Evolutionary conservation across 1,139 yeast species (phyloP), one percentile per base, ranked within the genome.

Genomic region (Protomyces lactucae-debilis): DNA sequence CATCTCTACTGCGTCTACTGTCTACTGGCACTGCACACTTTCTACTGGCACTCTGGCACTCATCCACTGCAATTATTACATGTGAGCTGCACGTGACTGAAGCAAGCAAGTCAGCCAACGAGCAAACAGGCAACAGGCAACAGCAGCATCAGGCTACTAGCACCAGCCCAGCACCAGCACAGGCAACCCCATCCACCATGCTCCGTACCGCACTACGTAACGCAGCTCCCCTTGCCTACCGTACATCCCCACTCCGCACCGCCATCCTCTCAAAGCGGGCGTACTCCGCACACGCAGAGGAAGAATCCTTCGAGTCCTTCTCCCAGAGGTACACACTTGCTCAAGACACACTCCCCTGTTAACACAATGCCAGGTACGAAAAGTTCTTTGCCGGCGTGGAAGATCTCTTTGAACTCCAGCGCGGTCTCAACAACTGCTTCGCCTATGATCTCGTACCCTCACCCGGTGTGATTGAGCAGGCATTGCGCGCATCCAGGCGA

Each of bases 361-460:
- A 18, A 18, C 18, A 18, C 32, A 21, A 45, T 21, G 23, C 21
- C 61, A 84, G 88, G 82, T 93, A 88, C 81, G 97, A 90, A 81
- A 88, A 90, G 81, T 98, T 93, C 77, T 93, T 93, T 74, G 97
- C 93, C 73, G 95, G 89, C 76, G 99, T 99, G 64, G 93, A 93
- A 80, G 99, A 93, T 78, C 83, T 93, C 73, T 93, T 93, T 74
- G 99, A 93, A 35, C 57, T 59, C 45, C 69, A 77, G 79, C 81
- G 93, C 78, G 88, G 87, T 70, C 84, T 95, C 76, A 93, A 95
- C 85, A 95, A 93, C 82, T 91, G 95, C 78, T 93, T 93, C 82
- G 88, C 98, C 23, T 93, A 93, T 82, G 99, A 93, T 80, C 85
- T 95, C 78, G 99, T 93, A 66, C 99, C 99, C 71, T 95, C 99